These are phyloP conservation scores for Spongiforma sp. DNA, from an alignment of 1,284 basidiomycete genomes.

Conservation along the genomic window DNA sequence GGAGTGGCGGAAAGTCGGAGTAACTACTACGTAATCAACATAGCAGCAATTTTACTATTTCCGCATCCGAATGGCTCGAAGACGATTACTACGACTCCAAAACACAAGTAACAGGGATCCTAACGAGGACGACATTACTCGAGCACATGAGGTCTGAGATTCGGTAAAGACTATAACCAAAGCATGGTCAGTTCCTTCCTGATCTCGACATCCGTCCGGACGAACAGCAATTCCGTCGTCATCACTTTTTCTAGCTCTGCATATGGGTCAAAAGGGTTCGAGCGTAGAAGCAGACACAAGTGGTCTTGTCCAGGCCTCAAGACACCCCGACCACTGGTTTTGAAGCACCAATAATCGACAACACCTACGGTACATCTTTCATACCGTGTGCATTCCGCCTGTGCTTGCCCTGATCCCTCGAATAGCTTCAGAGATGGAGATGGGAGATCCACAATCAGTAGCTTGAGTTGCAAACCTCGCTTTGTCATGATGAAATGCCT, in stretches of 20 bases:
- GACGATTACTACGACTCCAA: no score
- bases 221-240: conserved; percentile 33
- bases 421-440: conserved; percentile 20
- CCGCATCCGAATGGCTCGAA: no score
- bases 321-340: conserved; percentile 30
- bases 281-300: conserved; percentile 33
- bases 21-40: no score
- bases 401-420: conserved; percentile 19
- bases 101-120: not conserved
- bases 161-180: conserved; percentile 27
- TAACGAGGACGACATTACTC: not conserved
- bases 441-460: conserved; percentile 31
- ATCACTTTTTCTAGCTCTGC: conserved; percentile 33
- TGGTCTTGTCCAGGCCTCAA: conserved; percentile 33
- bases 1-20: no score
- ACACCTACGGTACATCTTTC: conserved; percentile 33
- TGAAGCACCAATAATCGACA: conserved; percentile 40
- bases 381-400: conserved; percentile 22
- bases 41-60: no score
- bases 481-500: conserved; percentile 38
- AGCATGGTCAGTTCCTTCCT: conserved; percentile 19
- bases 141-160: not conserved
- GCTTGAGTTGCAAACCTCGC: conserved; percentile 35
- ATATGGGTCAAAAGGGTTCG: conserved; percentile 37
- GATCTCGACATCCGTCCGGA: conserved; percentile 28